These are phyloP conservation scores for Fusarium stilboides DNA, from an alignment of 2,329 filamentous ascomycete genomes.

Conservation along the genomic window DNA sequence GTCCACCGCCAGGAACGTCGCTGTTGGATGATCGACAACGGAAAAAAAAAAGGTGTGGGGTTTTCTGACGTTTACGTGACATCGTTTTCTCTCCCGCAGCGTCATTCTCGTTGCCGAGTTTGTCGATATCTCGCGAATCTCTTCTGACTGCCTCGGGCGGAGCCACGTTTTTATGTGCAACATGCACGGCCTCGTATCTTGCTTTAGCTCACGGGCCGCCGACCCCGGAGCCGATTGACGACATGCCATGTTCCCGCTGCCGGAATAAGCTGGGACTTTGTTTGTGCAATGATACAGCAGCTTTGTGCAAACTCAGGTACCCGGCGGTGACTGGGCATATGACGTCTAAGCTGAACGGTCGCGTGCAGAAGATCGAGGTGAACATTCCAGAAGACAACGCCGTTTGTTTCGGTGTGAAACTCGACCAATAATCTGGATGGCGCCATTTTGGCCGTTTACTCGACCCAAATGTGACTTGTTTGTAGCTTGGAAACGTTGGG, in stretches of 20 bases:
- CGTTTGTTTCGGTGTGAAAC: background rate
- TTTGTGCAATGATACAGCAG: conserved; percentile 12
- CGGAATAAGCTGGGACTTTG: conserved; percentile 8
- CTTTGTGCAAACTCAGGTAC: conserved; percentile 19
- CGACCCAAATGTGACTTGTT: background rate
- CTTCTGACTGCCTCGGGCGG: conserved; percentile 13
- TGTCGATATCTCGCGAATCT: conserved; percentile 9
- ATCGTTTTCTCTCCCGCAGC: conserved; percentile 16
- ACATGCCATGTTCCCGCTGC: conserved; percentile 13
- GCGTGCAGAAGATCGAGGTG: conserved; percentile 4
- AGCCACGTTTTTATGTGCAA: conserved; percentile 19
- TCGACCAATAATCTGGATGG: background rate
- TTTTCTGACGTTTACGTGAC: conserved; percentile 17
- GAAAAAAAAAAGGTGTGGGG: conserved; percentile 11
- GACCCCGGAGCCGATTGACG: conserved; percentile 32
- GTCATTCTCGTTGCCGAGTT: conserved; percentile 7
- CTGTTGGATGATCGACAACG: conserved; percentile 6
- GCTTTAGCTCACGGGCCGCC: conserved; percentile 7
- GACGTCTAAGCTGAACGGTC: background rate
- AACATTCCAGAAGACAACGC: background rate
- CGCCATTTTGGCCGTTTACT: background rate
- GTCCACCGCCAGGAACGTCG: conserved; percentile 13
- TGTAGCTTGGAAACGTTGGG: conserved; percentile 1
- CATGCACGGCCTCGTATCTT: conserved; percentile 24
- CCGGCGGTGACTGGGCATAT: conserved; percentile 10